These are phyloP conservation scores for Picochlorum sp. DNA, from an alignment of 139 green algal genomes.

Conservation along the genomic window DNA sequence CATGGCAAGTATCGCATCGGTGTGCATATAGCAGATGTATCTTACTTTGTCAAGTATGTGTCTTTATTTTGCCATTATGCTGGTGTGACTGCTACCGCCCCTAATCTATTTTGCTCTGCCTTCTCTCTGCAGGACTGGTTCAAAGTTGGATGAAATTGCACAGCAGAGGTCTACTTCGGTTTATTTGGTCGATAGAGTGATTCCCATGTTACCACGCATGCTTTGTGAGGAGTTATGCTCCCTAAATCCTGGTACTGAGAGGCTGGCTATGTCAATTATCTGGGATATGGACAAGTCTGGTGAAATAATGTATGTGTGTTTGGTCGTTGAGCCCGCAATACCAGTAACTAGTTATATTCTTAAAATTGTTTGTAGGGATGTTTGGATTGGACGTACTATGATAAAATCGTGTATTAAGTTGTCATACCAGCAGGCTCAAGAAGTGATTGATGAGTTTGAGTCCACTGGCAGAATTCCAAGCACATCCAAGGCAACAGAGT, in stretches of 20 bases:
- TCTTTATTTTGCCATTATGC: neutral
- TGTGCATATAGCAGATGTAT: slow-evolving; percentile 89
- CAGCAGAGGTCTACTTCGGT: slow-evolving; percentile 39
- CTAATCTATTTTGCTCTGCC: too few relatives aligned
- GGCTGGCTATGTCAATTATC: slow-evolving; percentile 76
- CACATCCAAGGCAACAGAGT: neutral
- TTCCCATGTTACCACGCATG: slow-evolving; percentile 80
- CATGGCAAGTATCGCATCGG: slow-evolving; percentile 46
- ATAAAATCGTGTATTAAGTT: slow-evolving; percentile 87
- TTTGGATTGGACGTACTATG: slow-evolving; percentile 63
- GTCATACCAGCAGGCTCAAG: slow-evolving; percentile 72
- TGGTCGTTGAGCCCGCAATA: too few relatives aligned
- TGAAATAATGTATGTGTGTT: slow-evolving; percentile 8
- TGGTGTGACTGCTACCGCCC: slow-evolving; percentile 9
- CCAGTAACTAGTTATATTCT: neutral
- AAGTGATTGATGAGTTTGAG: slow-evolving; percentile 55
- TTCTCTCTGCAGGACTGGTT: slow-evolving; percentile 22
- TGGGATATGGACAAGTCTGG: slow-evolving; percentile 71
- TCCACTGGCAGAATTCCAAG: too few relatives aligned
- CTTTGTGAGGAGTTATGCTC: slow-evolving; percentile 85
- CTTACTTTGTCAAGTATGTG: slow-evolving; percentile 54
- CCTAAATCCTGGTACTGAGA: slow-evolving; percentile 69
- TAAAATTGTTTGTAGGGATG: neutral
- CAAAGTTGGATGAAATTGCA: slow-evolving; percentile 72
- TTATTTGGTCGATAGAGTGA: slow-evolving; percentile 54